A percentile compares a stretch with the other conserved stretches of the same genome.
phyloP scores from a whole-genome alignment of 768 basidiomycete species.

The Calvatia gigantea region DNA sequence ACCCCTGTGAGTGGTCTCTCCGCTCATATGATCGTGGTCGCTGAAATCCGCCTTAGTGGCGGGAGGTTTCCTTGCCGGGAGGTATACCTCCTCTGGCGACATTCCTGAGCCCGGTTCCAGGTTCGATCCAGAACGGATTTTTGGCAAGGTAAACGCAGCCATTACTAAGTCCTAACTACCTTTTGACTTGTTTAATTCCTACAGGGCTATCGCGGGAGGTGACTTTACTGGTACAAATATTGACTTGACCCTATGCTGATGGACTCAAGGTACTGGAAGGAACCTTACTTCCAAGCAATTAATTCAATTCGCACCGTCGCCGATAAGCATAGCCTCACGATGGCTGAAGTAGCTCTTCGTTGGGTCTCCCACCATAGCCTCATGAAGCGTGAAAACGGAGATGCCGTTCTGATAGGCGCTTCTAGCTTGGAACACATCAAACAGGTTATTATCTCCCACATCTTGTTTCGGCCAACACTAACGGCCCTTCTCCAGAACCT shows the following conservation, averaged over 20 bases:
- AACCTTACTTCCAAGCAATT: constrained; percentile 48
- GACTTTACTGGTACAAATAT: constrained; percentile 20
- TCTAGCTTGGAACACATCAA: constrained; percentile 55
- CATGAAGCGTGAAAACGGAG: constrained; percentile 43
- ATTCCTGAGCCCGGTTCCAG: constrained; percentile 47
- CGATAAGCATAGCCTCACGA: constrained; percentile 40
- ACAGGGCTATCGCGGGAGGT: constrained; percentile 38
- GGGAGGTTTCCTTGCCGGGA: constrained; percentile 58
- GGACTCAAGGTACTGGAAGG: constrained; percentile 47
- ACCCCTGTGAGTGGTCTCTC: constrained; percentile 46
- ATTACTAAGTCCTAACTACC: neutral
- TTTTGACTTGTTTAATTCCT: neutral
- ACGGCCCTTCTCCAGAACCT: constrained; percentile 43
- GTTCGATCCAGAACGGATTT: constrained; percentile 45
- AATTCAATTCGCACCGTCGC: constrained; percentile 39
- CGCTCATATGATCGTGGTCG: neutral
- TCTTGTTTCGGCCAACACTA: neutral
- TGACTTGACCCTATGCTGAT: neutral
- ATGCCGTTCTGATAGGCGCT: constrained; percentile 59
- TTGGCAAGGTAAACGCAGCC: constrained; percentile 39
- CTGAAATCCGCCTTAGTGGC: constrained; percentile 35
- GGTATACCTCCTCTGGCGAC: constrained; percentile 38
- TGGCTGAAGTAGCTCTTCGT: constrained; percentile 55
- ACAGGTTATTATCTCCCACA: constrained; percentile 27
- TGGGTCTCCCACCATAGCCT: constrained; percentile 59